These are phyloP conservation scores for Prunella vulgaris DNA, from an alignment of 257 asterid genomes.

Conservation along the genomic window DNA sequence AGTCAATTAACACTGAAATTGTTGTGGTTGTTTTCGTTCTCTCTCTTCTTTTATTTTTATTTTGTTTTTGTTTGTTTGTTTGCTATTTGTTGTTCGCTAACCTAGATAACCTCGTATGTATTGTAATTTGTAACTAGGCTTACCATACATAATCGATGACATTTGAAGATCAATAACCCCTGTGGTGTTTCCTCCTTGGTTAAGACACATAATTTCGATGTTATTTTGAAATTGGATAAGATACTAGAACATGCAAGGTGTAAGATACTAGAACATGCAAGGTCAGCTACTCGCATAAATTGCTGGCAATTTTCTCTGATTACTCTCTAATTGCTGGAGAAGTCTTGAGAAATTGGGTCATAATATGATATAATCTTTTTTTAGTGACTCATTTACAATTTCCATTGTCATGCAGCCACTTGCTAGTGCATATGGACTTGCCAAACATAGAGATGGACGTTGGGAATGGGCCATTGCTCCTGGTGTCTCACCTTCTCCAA, in stretches of 20 bases:
- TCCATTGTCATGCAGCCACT: constrained; percentile 60
- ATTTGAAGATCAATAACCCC: not conserved
- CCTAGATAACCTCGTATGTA: not conserved
- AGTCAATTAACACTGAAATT: not conserved
- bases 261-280: not conserved
- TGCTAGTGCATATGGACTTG: constrained; percentile 98
- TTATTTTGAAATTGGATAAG: not conserved
- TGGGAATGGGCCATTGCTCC: constrained; percentile 99
- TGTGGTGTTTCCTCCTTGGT: not conserved
- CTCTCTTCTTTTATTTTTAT: not conserved
- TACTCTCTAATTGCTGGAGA: constrained; percentile 1
- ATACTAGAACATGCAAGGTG: not conserved
- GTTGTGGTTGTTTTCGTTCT: too few relatives aligned
- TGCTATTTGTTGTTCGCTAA: not conserved
- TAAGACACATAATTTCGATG: constrained; percentile 9
- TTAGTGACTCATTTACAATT: constrained; percentile 7
- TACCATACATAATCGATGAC: not conserved
- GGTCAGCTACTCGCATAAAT: constrained; percentile 14
- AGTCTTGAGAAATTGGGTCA: constrained; percentile 8
- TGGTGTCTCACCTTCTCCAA: constrained; percentile 97
- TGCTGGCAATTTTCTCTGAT: not conserved
- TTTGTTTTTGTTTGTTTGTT: not conserved
- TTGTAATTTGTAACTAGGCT: not conserved
- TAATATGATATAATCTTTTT: not conserved
- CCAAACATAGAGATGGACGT: constrained; percentile 99